Evolutionary conservation across 345 rosid genomes (phyloP).

Genomic region (Eutrema yunnanense): DNA sequence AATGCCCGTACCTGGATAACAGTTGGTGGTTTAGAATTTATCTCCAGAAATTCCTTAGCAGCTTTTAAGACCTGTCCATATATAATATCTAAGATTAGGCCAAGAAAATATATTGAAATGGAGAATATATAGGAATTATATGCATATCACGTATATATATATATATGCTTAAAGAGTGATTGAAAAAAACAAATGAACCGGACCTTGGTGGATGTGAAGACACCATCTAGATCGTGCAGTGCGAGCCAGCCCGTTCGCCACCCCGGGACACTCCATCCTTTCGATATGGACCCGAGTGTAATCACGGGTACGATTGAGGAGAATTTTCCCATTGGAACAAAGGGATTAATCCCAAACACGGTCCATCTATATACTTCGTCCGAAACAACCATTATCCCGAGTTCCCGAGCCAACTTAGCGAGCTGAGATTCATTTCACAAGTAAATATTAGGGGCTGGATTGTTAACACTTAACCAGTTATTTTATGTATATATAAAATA

Average conservation of each 20-base stretch:
- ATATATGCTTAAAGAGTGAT: background rate
- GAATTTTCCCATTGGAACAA: constrained; percentile 42
- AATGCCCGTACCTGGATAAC: constrained; percentile 31
- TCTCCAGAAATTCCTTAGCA: constrained; percentile 26
- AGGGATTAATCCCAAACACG: constrained; percentile 37
- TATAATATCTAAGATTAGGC: background rate
- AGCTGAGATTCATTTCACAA: constrained; percentile 23
- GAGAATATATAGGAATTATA: too few relatives aligned
- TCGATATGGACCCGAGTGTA: constrained; percentile 52
- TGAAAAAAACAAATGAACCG: background rate
- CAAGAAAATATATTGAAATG: background rate
- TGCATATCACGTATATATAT: background rate
- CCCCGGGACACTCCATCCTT: constrained; percentile 55
- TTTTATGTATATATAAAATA: background rate
- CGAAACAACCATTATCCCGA: constrained; percentile 43
- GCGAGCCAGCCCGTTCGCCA: constrained; percentile 60
- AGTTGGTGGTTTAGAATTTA: constrained; percentile 37
- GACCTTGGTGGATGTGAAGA: constrained; percentile 32
- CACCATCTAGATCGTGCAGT: constrained; percentile 33
- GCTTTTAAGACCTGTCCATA: constrained; percentile 36
- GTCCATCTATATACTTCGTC: constrained; percentile 50
- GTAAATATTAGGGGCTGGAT: background rate
- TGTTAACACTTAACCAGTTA: background rate
- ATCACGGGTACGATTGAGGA: constrained; percentile 45
- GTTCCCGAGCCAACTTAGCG: constrained; percentile 40